Evolutionary conservation across 805 yeast species (phyloP), one percentile per base, ranked within the genome.

Genomic region (Wickerhamiella azyma): DNA sequence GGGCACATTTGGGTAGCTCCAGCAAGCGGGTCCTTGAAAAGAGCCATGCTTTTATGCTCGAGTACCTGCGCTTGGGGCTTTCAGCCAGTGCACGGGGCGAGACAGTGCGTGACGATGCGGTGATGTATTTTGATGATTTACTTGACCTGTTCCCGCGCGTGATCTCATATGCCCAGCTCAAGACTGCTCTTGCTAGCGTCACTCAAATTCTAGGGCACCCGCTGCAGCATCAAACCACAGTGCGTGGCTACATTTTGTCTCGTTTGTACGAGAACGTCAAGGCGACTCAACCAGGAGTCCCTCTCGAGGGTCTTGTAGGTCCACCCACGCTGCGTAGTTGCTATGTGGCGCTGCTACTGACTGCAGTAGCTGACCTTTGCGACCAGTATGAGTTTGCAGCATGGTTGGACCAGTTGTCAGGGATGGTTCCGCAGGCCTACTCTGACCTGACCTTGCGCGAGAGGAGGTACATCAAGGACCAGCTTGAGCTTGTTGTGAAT

Each of bases 21-120:
- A n/a, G n/a, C 13, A 55, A 61, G 24, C 58, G 64, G 2, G 52
- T 76, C 5, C 59, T 77, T 9, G 89, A 81, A 55, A 74, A 79
- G 0, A 67, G 77, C 1, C 89, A 81, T 57, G 76, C 85, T 0
- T 80, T 79, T 0, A 62, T 70, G 56, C 55, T 75, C 24, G 59
- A 68, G 4, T 63, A 65, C 16, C 51, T 60, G 5, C 51, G 56
- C 3, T 44, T 49, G 8, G 52, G 50, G 11, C 30, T 48, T 16
- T 41, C 49, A 21, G 47, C 48, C 26, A 55, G 53, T 26, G 46
- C 57, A 33, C 47, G 44, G 8, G 56, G 64, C 1, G 51, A 38
- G 14, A 55, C 50, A n/a, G 51, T 50, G 5, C 55, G 59, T 7
- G 36, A 48, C 1, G 53, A 54, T 9, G 59, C 67, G 3, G 50